These are phyloP conservation scores for Lentinula sp. DNA, from an alignment of 768 basidiomycete genomes.

Conservation along the genomic window DNA sequence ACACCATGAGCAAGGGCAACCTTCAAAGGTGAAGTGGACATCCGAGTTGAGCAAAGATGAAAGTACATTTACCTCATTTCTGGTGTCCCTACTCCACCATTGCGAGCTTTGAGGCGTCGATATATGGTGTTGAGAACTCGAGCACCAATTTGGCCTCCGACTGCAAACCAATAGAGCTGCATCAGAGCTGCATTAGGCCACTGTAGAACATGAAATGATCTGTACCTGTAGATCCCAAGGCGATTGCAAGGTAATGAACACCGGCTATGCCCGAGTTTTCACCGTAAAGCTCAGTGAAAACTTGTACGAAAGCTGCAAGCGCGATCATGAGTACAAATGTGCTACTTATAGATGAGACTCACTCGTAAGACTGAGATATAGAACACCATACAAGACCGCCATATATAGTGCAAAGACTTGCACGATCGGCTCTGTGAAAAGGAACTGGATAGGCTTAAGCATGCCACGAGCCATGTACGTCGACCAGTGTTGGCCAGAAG, in stretches of 20 bases:
- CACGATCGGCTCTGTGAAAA: constrained; percentile 53
- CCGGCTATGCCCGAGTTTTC: constrained; percentile 48
- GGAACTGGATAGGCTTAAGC: constrained; percentile 51
- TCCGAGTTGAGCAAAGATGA: not conserved
- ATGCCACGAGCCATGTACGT: constrained; percentile 41
- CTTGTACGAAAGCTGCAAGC: not conserved
- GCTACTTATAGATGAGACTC: constrained; percentile 7
- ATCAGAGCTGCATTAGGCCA: not conserved
- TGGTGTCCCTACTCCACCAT: constrained; percentile 48
- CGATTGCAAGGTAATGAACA: constrained; percentile 58
- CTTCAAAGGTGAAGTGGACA: constrained; percentile 11
- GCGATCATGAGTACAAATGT: not conserved
- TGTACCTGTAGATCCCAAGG: constrained; percentile 39
- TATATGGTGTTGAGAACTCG: constrained; percentile 43
- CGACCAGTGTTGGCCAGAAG: constrained; percentile 33
- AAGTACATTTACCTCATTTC: constrained; percentile 35
- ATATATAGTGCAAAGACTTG: constrained; percentile 54
- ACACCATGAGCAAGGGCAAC: constrained; percentile 36
- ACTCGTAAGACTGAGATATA: constrained; percentile 37
- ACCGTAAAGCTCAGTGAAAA: constrained; percentile 42
- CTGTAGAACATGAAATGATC: not conserved
- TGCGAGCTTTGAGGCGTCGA: constrained; percentile 33
- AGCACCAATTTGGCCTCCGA: constrained; percentile 35
- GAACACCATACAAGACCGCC: constrained; percentile 50
- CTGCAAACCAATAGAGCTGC: constrained; percentile 8